Evolutionary conservation across 805 yeast genomes (phyloP), one percentile per base, ranked within the genome.

Genomic region (Candida ipomoeae): DNA sequence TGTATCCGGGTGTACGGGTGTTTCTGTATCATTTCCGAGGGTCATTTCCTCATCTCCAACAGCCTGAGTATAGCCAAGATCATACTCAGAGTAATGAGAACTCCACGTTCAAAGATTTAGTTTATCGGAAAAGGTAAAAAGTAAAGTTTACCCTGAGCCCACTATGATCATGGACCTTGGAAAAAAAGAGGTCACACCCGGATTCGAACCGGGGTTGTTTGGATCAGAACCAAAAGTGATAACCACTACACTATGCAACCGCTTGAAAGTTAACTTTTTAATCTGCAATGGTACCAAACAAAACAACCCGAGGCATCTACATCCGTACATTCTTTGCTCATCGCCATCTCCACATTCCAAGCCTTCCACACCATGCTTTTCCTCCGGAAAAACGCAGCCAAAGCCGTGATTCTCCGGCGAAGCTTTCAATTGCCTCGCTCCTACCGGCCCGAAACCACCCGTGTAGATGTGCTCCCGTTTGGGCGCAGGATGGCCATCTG

Each of bases 171-270:
- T 8, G 29, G 29, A 10, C 11, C 4, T 26, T 26, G 29, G 29
- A 48, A 48, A 51, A 48, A 53, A 49, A 40, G 17, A 82, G 87
- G 86, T 81, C 87, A 77, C 79, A 79, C 87, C 87, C 87, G 87
- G 87, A 81, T 81, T 83, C 87, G 87, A 83, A 83, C 87, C 82
- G 87, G 86, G 86, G 87, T 83, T 81, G 82, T 74, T 69, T 80
- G 87, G 87, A 83, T 82, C 87, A 82, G 80, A 82, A 82, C 86
- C 87, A 80, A 81, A 76, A 74, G 87, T 82, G 86, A 82, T 82
- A 80, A 82, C 86, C 86, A 80, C 86, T 82, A 82, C 86, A 82
- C 87, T 81, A 82, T 80, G 79, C 73, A 68, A 70, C 74, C 74
- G 10, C n/a, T 32, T 29, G 23, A 8, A 17, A 40, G 10, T 8